Evolutionary conservation across 495 filamentous ascomycete species (phyloP), one percentile per base, ranked within the genome.

Genomic region (Aspergillus affinis): DNA sequence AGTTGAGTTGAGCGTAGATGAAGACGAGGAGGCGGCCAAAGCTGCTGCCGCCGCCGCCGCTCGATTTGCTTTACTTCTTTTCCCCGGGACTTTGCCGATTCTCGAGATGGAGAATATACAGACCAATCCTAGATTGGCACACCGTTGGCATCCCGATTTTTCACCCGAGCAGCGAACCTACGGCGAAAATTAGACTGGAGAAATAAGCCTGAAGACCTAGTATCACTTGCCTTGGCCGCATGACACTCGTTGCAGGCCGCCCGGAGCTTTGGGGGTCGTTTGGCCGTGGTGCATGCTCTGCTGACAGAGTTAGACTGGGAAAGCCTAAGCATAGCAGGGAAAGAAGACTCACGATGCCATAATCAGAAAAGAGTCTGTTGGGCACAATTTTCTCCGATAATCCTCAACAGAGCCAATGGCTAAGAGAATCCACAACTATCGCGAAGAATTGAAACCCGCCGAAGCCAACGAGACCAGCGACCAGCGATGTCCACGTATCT

Each of bases 151-250:
- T 18, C 62, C 62, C 2, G 59, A 59, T 51, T 65, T 65, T 41
- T 65, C 62, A n/a, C 62, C 62, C n/a, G 62, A 65, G 56, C 62
- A 65, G 51, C 62, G 62, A 21, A 65, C 62, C 62, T 65, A 30
- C 29, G 13, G n/a, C 29, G 15, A 53, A 36, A 6, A 18, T 17
- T 0, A 51, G 18, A 2, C 51, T 26, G 19, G 26, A 26, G 6
- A 26, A 12, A 12, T 50, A 15, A 48, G 23, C 30, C n/a, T n/a
- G n/a, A n/a, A 32, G 17, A 52, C 44, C 4, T 13, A 41, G 9
- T 10, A 29, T 20, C 21, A 51, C 48, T 32, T 36, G 59, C 62
- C 59, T 65, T 65, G 54, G 62, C 62, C 23, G 62, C 58, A 57
- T 65, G 62, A 44, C 62, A 65, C 36, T 65, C 62, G 45, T 65